Base-by-base conservation (phyloP, 495 filamentous ascomycete genomes). In the Xeromyces bisporus region DNA sequence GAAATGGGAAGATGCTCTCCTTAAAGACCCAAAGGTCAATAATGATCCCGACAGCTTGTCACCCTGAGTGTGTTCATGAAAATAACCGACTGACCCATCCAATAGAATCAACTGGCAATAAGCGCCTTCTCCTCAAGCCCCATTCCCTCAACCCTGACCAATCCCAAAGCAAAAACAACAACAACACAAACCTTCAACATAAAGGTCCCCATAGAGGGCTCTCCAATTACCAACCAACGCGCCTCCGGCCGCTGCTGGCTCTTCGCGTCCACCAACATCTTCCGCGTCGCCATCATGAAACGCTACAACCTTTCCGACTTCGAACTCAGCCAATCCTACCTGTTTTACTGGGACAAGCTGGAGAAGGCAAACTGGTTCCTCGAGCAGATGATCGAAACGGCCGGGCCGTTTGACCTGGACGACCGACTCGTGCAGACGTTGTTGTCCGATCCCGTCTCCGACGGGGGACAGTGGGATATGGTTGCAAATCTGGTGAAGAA, bases 331-430 rank as follows among this genome's bases (percentile, higher is more conserved):
- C 84, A 93, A 43, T 69, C 75, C 2, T 93, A 89, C 42, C 67
- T 91, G n/a, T 89, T 85, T 60, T 93, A 81, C 67, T 91, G 78
- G 74, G 83, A 93, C 50, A 93, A 93, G 55, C 67, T 91, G 13
- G 84, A 93, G 54, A 93, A 93, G 49, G 71, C 77, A 6, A 91
- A 91, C 44, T 93, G 65, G 48, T 89, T 89, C 59, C 62, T 89
- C 14, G 80, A 87, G 50, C 73, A 76, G 42, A 71, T 89, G 34
- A 65, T 91, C 23, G 69, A 77, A 33, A 89, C 82, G 0, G 64
- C 66, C 1, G 58, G 71, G 24, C 29, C 29, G 2, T 61, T 80
- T 34, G 67, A 72, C 17, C 59, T 85, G 2, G 77, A 81, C 32
- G 61, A 67, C 9, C 58, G 83, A 12, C 51, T 89, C 7, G 60